Evolutionary conservation across 2,329 filamentous ascomycete genomes (phyloP), one percentile per base, ranked within the genome.

Genomic region (Aspergillus arachidicola): DNA sequence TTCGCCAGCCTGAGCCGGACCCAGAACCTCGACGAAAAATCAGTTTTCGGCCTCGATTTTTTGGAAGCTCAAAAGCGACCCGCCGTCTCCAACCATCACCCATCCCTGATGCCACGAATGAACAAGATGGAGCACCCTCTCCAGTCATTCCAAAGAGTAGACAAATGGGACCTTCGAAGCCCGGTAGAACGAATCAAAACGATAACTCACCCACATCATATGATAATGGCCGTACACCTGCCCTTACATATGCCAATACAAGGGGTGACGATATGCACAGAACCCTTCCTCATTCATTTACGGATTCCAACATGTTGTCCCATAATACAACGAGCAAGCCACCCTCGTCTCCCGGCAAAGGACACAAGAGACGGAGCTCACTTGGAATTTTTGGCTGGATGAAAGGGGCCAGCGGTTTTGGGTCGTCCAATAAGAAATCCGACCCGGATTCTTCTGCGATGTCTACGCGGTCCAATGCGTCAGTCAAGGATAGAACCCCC

Each of bases 381-480:
- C 65, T 77, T 6, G 71, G 75, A 1, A 71, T 80, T 30, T 73
- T 79, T 45, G 72, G 75, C n/a, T 80, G 78, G 78, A 76, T 80
- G 69, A 80, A 79, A 64, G 69, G 73, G 2, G 67, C 70, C 41
- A 66, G 68, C 46, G 68, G 69, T 1, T 70, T 73, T 45, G 70
- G 69, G 21, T 70, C 68, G 10, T 64, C 59, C 14, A 58, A 53
- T 54, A 72, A 68, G 55, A 70, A 67, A 51, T 61, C 69, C 3
- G 68, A 67, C 12, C 53, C 59, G 14, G 68, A 60, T 48, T 65
- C 57, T 12, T 61, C 57, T 5, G 43, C 43, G 26, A 57, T 54
- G 43, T 43, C 58, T 38, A 48, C 55, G 23, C 51, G 28, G 9
- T 55, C 56, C 12, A 59, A 14, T 9, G 57, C 51, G n/a, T 53